Evolutionary conservation across 2,329 filamentous ascomycete species (phyloP), one percentile per base, ranked within the genome.

Genomic region (Cordyceps fumosorosea): DNA sequence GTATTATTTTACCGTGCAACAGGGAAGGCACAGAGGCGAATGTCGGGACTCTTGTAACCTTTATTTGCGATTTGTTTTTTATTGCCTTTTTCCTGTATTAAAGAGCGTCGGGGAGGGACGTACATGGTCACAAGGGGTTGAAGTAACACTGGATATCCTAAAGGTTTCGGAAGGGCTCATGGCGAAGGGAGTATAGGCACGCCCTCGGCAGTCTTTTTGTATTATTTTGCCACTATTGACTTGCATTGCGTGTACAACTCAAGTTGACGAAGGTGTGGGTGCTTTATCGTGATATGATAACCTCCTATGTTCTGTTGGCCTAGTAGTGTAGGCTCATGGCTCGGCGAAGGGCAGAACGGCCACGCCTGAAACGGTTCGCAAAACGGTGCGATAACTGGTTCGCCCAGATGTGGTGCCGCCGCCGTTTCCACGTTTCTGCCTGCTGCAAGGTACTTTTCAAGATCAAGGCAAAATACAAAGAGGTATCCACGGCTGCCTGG

Each of bases 91-190:
- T 54, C 11, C 20, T 34, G n/a, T 34, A 24, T 54, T 54, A 24
- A 48, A 34, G 57, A 60, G 37, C 11, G 40, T 44, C 29, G 8
- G 29, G 34, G 34, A 14, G 10, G 55, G 20, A 59, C 42, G 34
- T 29, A 40, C 44, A 40, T 34, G 42, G 32, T 26, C 44, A 16
- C 4, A 40, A 32, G 11, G 29, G 20, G 47, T 42, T 51, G 56
- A 59, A 44, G 32, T 45, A 47, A 32, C 48, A 60, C 57, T 60
- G 48, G 57, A 60, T 60, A 60, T 60, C 57, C 48, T 26, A 45
- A 44, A 53, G 50, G 57, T 53, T 60, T 54, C 57, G 50, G 20
- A 59, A 59, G 29, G 56, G 56, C 24, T 52, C 44, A 58, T 10
- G 44, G 48, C 47, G 44, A 50, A 58, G 56, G 20, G 44, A 44